Base-by-base conservation (phyloP, 2,329 filamentous ascomycete species). In the Fusarium sp. region DNA sequence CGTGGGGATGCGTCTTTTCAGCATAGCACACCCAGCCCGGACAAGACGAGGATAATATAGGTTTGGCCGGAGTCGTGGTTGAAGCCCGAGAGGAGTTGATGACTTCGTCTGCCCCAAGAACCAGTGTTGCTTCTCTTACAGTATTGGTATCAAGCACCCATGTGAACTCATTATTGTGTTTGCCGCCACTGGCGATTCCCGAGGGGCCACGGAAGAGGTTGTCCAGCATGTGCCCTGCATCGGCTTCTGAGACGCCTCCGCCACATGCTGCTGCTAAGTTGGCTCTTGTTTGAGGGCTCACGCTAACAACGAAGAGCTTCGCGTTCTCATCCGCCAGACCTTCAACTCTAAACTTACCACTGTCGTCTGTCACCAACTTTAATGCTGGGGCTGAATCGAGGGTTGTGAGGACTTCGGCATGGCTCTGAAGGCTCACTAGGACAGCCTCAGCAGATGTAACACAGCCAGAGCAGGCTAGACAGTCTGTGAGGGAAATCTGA, bases 11-110 rank as follows among this genome's bases (percentile, higher is more conserved):
- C 60, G 95, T 98, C 83, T 99, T 98, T 81, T 99, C 96, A 30
- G 95, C 95, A 78, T 99, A 99, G 83, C 96, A 99, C 60, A 99
- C 95, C 95, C 97, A 99, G 11, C 96, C 96, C 2, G 96, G 96
- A 80, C 96, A 99, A 23, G 94, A 94, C 6, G 95, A 95, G 12
- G 95, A 94, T 45, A 99, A 86, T 33, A 95, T 90, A 0, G 93
- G 93, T 58, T 84, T 84, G 48, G 73, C 50, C 20, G 77, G 76
- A 12, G 67, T 50, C 11, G 57, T 38, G 23, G 62, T 30, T 33
- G 60, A 70, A 7, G 79, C 68, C 27, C 64, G 73, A 30, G 76
- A 60, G 40, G 70, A 70, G 45, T 73, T 80, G 23, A 89, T 82
- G 12, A 92, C 90, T 79, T 96, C 93, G 40, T 93, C 89, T 3